phyloP scores from a whole-genome alignment of 139 green algal species.

The Gonium pectorale region DNA sequence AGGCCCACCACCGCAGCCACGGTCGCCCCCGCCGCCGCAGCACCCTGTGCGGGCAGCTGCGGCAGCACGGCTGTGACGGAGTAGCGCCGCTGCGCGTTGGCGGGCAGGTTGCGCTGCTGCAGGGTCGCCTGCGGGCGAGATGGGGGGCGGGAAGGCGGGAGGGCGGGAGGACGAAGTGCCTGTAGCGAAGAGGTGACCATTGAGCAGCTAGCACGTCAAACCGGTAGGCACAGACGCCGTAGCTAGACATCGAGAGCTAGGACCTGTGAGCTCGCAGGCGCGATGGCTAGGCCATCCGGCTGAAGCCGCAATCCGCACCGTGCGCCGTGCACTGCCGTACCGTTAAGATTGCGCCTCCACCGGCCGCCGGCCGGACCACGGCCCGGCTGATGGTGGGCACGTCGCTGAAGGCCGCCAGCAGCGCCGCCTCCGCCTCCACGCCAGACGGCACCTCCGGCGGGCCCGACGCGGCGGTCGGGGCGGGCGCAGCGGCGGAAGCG shows the following conservation, averaged over 20 bases:
- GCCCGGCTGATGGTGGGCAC: background rate
- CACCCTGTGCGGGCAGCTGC: background rate
- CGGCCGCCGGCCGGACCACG: background rate
- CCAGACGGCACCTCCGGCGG: background rate
- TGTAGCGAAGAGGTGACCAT: background rate
- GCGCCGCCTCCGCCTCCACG: constrained; percentile 12
- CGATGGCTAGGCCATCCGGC: no score
- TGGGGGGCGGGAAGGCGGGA: background rate
- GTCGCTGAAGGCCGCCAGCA: constrained; percentile 28
- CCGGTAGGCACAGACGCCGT: no score
- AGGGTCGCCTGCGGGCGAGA: constrained; percentile 34
- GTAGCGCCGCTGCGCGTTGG: constrained; percentile 78
- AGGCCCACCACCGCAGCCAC: constrained; percentile 31
- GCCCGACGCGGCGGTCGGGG: background rate
- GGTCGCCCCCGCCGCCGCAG: background rate
- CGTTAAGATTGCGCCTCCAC: constrained; percentile 28
- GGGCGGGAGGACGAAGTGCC: background rate
- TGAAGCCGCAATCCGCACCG: background rate
- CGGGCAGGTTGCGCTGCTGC: constrained; percentile 84
- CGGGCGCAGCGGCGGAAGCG: background rate
- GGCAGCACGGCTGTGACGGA: constrained; percentile 58
- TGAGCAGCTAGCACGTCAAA: background rate
- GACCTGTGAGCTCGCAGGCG: no score
- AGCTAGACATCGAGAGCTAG: no score
- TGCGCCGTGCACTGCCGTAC: constrained; percentile 21